Base-by-base conservation (phyloP, 75 land plant species). In the Sequoiadendron giganteum region DNA sequence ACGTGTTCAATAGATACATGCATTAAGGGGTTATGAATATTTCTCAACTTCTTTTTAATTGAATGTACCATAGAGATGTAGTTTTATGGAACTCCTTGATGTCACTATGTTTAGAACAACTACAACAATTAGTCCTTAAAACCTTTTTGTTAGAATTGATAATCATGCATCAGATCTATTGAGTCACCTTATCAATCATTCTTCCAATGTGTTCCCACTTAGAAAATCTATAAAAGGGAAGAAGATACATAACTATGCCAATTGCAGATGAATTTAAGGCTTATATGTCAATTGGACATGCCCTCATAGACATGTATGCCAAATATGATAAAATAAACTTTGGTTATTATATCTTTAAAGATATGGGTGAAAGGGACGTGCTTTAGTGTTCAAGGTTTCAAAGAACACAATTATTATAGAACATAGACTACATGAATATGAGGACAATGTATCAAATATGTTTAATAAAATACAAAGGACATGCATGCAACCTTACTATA, bases 41-140 rank as follows among this genome's bases (percentile, higher is more conserved):
- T 65, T 94, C 97, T 32, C 90, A 85, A 79, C 86, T 87, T 77
- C 83, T 94, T 40, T 94, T 95, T 89, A 89, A 94, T 61, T 85
- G 54, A 49, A 84, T 94, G 90, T 70, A 18, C 70, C 38, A 25
- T 95, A 93, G 84, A 40, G 42, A 40, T 40, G 42, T 40, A 2
- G 42, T 45, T 45, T 45, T 45, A 45, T 45, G 48, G 48, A 94
- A 94, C 70, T 89, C 95, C 1, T 38, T 94, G 89, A 93, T 95
- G 90, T 43, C 94, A 94, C 39, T 93, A 95, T 91, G 92, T 92
- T 21, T 88, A 93, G 88, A 91, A 93, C 39, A 93, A 93, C 32
- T 90, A 88, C 15, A 92, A 89, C 58, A 47, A 58, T 42, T 76
- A 39, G 43, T 93, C 97, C 28, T 49, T 93, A 1, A 65, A 90